Base-by-base conservation (phyloP, 164 flowering plant species). In the Aristolochia fimbriata region DNA sequence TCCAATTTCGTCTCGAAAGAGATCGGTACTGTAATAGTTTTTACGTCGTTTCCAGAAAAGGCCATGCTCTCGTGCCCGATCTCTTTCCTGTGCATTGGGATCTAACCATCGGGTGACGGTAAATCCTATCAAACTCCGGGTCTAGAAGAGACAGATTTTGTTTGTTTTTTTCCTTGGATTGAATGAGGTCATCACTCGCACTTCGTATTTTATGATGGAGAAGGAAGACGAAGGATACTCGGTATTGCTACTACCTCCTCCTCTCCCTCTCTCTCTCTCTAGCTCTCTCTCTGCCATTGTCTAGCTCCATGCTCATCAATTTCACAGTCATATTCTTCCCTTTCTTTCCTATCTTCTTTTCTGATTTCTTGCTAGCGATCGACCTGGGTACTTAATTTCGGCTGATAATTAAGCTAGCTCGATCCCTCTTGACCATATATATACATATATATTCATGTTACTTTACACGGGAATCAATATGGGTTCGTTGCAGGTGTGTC, bases 211-310 rank as follows among this genome's bases (percentile, higher is more conserved):
- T 61, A 43, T n/a, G 62, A 85, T 85, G 91, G 85, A 81, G 74
- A 80, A 77, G 70, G 81, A 82, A 60, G 87, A 74, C 59, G 70
- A 76, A 23, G 73, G 76, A 70, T 85, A 78, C 78, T 58, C 76
- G 73, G 91, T 87, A 83, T 33, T 64, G 43, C 51, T 2, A n/a
- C n/a, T 30, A 6, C 54, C 49, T 47, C n/a, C n/a, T n/a, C n/a
- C n/a, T n/a, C n/a, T n/a, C n/a, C n/a, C n/a, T n/a, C n/a, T n/a
- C n/a, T n/a, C n/a, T n/a, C n/a, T n/a, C n/a, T n/a, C n/a, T n/a
- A n/a, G n/a, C n/a, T 43, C 14, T 46, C 60, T 55, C 0, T 8
- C 53, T n/a, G 53, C 3, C n/a, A n/a, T n/a, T 21, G 24, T 51
- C 43, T 54, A 14, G 61, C 55, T 52, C 49, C 4, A n/a, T n/a